Evolutionary conservation across 2,329 filamentous ascomycete genomes (phyloP).

Genomic region (Cercospora canescens): DNA sequence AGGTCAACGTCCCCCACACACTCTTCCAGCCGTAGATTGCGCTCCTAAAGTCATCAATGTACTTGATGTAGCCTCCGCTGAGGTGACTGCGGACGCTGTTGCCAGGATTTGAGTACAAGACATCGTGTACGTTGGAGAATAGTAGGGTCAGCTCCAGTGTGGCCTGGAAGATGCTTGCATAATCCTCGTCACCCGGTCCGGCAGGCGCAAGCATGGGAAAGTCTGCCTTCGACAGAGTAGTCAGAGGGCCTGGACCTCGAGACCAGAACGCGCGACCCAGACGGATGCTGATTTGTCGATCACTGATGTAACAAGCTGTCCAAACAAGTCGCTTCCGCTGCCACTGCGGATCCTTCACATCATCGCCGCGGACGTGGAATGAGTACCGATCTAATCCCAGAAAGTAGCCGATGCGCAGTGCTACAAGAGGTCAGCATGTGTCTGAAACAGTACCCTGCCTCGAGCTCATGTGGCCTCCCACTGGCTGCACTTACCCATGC

Average conservation of each 20-base stretch:
- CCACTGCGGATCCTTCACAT: conserved; percentile 59
- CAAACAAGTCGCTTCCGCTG: conserved; percentile 67
- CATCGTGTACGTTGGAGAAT: conserved; percentile 73
- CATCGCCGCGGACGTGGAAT: conserved; percentile 58
- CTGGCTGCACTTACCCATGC: conserved; percentile 41
- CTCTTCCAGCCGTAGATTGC: conserved; percentile 71
- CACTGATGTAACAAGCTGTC: conserved; percentile 68
- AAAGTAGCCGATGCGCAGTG: conserved; percentile 68
- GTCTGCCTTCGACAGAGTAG: conserved; percentile 63
- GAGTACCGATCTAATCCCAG: conserved; percentile 69
- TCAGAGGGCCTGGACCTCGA: conserved; percentile 66
- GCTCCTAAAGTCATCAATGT: conserved; percentile 71
- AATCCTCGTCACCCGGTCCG: conserved; percentile 62
- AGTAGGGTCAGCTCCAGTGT: conserved; percentile 70
- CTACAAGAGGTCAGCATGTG: conserved; percentile 32
- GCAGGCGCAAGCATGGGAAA: conserved; percentile 66
- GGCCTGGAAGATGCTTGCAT: conserved; percentile 68
- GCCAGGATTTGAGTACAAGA: conserved; percentile 70
- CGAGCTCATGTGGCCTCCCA: background rate
- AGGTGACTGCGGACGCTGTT: conserved; percentile 70
- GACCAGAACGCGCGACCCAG: conserved; percentile 75
- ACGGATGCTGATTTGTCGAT: conserved; percentile 68
- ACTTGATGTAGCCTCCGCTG: conserved; percentile 71
- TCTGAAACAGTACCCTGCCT: background rate
- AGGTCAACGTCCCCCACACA: conserved; percentile 66